These are phyloP conservation scores for Colletotrichum musicola DNA, from an alignment of 2,329 filamentous ascomycete genomes.

Conservation along the genomic window DNA sequence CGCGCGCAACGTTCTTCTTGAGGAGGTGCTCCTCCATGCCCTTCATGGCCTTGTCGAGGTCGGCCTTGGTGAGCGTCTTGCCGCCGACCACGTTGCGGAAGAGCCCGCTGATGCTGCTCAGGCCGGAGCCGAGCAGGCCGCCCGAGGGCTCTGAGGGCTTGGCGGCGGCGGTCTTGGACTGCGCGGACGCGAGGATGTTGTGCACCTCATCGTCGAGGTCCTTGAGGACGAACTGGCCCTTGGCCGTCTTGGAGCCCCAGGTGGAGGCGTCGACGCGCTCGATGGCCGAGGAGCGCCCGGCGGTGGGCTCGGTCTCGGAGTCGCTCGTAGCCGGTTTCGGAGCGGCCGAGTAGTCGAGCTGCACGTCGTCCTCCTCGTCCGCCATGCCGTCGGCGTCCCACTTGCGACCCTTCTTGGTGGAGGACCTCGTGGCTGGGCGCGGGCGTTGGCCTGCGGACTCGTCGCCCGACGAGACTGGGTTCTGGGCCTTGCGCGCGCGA, in stretches of 20 bases:
- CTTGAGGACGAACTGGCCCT: constrained; percentile 93
- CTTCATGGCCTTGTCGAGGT: constrained; percentile 92
- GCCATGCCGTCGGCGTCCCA: constrained; percentile 93
- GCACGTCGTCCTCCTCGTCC: constrained; percentile 82
- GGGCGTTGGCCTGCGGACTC: constrained; percentile 73
- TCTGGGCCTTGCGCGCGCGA: constrained; percentile 78
- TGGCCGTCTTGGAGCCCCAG: constrained; percentile 87
- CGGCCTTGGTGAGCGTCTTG: constrained; percentile 88
- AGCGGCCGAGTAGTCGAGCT: constrained; percentile 87
- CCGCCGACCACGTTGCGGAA: constrained; percentile 97
- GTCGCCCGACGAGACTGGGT: constrained; percentile 86
- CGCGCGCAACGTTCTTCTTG: constrained; percentile 95
- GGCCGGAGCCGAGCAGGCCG: constrained; percentile 81
- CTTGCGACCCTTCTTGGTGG: constrained; percentile 85
- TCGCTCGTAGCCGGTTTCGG: constrained; percentile 64
- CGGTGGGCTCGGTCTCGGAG: constrained; percentile 61
- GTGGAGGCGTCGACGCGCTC: constrained; percentile 82
- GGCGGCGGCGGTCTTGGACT: constrained; percentile 65
- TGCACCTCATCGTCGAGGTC: constrained; percentile 95
- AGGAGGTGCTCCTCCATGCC: constrained; percentile 96
- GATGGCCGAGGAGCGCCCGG: constrained; percentile 69
- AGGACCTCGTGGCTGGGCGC: constrained; percentile 66
- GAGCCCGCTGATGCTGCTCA: constrained; percentile 86
- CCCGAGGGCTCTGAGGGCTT: constrained; percentile 58
- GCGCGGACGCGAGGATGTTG: constrained; percentile 85